Percentiles rank a stretch among this genome's conserved stretches.
Evolutionary conservation across 1,139 yeast species (phyloP).

Genomic region (Nematodospora anomalae): DNA sequence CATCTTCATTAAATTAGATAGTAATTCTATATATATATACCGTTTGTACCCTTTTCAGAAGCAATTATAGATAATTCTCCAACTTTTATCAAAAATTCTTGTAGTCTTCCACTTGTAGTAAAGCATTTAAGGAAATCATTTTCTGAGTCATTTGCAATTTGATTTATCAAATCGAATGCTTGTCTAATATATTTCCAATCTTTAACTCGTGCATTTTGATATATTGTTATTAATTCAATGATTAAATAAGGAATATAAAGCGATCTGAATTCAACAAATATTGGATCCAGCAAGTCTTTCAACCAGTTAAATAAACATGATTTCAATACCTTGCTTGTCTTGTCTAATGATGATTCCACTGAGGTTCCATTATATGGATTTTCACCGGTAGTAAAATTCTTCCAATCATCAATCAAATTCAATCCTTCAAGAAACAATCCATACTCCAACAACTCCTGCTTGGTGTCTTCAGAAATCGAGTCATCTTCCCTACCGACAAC

Average conservation of each 20-base stretch:
- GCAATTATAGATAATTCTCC: conserved; percentile 60
- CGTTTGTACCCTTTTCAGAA: conserved; percentile 35
- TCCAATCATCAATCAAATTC: conserved; percentile 41
- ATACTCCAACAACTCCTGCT: conserved; percentile 57
- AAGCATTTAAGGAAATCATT: conserved; percentile 54
- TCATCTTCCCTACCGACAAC: conserved; percentile 21
- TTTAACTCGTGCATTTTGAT: conserved; percentile 42
- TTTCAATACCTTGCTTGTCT: conserved; percentile 30
- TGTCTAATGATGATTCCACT: conserved; percentile 40
- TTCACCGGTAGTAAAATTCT: conserved; percentile 25
- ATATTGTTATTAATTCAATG: conserved; percentile 59
- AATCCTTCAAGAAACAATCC: conserved; percentile 45
- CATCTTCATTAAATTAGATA: conserved; percentile 64
- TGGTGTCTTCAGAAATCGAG: conserved; percentile 37
- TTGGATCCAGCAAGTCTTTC: conserved; percentile 19
- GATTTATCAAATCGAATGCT: conserved; percentile 59
- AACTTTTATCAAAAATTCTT: conserved; percentile 58
- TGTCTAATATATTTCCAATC: conserved; percentile 45
- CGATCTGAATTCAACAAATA: conserved; percentile 54
- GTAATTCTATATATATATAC: conserved; percentile 18
- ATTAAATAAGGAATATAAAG: conserved; percentile 74
- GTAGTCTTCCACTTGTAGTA: conserved; percentile 56
- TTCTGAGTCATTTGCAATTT: conserved; percentile 42
- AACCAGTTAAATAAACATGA: conserved; percentile 38
- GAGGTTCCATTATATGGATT: conserved; percentile 29